Evolutionary conservation across 495 filamentous ascomycete genomes (phyloP), one percentile per base, ranked within the genome.

Genomic region (Aspergillus baeticus): DNA sequence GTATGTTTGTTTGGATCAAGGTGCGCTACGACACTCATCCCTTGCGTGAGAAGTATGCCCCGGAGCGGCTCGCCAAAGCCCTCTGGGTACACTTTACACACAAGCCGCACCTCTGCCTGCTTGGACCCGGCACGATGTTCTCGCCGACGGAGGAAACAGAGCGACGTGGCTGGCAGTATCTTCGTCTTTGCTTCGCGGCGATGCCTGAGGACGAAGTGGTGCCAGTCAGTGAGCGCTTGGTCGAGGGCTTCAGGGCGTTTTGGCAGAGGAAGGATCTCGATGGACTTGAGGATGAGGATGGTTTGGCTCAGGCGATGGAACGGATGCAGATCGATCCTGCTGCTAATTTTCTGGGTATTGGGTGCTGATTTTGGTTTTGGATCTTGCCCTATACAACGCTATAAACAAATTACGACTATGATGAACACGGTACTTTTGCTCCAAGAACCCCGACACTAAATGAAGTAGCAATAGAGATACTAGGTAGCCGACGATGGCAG

Each of bases 1-100:
- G 93, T 59, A 96, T 96, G 92, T 96, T 96, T 67, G 69, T 94
- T 20, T 98, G 92, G 92, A 59, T 96, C 0, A 75, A 81, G 17
- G 61, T 94, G 20, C 68, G 81, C 41, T 82, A 93, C 54, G 77
- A 86, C 11, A 73, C 71, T 0, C 92, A 98, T 61, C 91, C 92
- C 8, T 75, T 96, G 18, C 82, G 69, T 35, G 71, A 75, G 6
- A 70, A 71, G 23, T 72, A 75, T 58, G 67, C 69, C 11, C 57
- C 62, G 0, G 57, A 69, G 22, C 67, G 71, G 29, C 76, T 91
- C 0, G 69, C 80, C 18, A 70, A 73, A 17, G 87, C 87, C 6
- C 70, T 96, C 34, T 92, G 90, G 88, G 59, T 87, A 4, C 87
- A 85, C 64, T 73, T 91, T 49, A 92, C 87, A 0, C 79, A 70